These are phyloP conservation scores for Heritiera fomes DNA, from an alignment of 345 rosid species.

Conservation along the genomic window DNA sequence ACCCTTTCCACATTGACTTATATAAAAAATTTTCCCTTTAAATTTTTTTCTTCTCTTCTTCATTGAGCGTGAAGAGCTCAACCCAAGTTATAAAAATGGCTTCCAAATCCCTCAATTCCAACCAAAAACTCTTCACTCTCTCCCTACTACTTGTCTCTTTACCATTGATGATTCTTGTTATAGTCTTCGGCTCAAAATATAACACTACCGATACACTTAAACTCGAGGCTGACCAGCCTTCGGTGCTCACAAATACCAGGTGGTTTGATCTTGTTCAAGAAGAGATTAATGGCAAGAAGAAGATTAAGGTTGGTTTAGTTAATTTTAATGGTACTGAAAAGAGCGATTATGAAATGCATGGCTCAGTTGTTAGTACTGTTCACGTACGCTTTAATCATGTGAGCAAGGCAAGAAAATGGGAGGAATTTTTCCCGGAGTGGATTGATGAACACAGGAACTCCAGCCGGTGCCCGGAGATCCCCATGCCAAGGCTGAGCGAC, in stretches of 20 bases:
- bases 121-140: conserved; percentile 37
- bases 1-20: background rate
- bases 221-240: conserved; percentile 14
- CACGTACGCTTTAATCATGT: conserved; percentile 45
- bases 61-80: background rate
- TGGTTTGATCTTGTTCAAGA: conserved; percentile 46
- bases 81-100: conserved; percentile 35
- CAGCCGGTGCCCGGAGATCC: conserved; percentile 69
- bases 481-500: conserved; percentile 49
- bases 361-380: conserved; percentile 24
- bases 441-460: conserved; percentile 51
- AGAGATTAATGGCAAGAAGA: conserved; percentile 27
- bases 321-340: conserved; percentile 32
- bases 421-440: conserved; percentile 71
- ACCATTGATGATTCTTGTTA: conserved; percentile 34
- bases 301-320: conserved; percentile 59
- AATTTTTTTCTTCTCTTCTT: background rate
- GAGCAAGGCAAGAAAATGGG: conserved; percentile 43
- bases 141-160: conserved; percentile 48
- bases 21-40: background rate
- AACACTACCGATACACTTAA: background rate
- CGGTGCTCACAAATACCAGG: conserved; percentile 23
- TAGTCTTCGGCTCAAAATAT: conserved; percentile 28
- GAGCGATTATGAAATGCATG: conserved; percentile 24
- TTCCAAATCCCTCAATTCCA: conserved; percentile 33